Conservation (phyloP, 352 stramenopile species). For the Globisporangium uncinulatum region DNA sequence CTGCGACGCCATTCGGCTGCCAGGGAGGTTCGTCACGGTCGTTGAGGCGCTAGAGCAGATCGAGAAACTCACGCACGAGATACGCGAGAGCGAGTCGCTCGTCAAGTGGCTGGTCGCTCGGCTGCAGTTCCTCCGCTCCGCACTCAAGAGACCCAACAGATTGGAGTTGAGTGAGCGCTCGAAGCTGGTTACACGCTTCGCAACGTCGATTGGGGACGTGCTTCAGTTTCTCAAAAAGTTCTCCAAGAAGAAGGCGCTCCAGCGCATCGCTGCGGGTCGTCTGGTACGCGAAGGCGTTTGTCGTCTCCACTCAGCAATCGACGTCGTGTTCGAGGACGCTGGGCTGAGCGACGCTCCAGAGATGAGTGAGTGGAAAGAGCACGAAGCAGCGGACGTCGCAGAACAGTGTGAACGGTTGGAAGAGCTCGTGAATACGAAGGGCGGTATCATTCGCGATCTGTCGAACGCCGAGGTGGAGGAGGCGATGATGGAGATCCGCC, state of each 20-base stretch:
- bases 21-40: no score
- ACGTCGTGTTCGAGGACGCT: slow-evolving; percentile 4
- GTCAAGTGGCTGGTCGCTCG: slow-evolving; percentile 1
- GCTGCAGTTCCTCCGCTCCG: background rate
- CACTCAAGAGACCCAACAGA: background rate
- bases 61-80: no score
- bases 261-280: slow-evolving; percentile 5
- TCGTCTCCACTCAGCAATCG: background rate
- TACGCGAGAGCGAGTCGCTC: slow-evolving; percentile 9
- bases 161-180: background rate
- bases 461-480: background rate
- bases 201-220: background rate
- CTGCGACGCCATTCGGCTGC: no score
- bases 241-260: slow-evolving; percentile 4
- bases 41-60: background rate
- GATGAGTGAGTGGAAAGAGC: slow-evolving; percentile 6
- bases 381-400: slow-evolving; percentile 7
- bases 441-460: slow-evolving; percentile 4
- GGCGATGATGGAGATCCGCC: slow-evolving; percentile 9
- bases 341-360: background rate
- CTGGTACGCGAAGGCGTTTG: background rate
- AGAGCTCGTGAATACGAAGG: slow-evolving; percentile 8
- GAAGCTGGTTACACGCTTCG: slow-evolving; percentile 1
- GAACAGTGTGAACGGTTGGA: slow-evolving; percentile 8
- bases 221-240: background rate